Conservation (phyloP, 2,329 filamentous ascomycete species). For the Botrytis pseudocinerea region DNA sequence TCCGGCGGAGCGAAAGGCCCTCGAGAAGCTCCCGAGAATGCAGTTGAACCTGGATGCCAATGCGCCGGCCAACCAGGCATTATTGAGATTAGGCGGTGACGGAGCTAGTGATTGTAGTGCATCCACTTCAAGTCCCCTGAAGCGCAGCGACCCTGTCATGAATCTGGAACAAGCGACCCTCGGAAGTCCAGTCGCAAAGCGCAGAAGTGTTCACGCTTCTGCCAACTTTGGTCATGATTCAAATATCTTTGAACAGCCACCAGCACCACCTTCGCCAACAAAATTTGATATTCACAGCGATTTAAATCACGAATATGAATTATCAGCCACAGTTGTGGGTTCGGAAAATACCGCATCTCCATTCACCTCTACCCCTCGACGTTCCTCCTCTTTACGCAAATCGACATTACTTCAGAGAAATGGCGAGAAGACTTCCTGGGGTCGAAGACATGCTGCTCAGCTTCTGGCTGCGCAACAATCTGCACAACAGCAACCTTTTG, state of each 20-base stretch:
- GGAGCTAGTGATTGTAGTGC: slow-evolving; percentile 46
- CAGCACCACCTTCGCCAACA: slow-evolving; percentile 45
- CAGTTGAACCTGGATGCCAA: slow-evolving; percentile 50
- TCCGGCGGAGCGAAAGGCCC: slow-evolving; percentile 49
- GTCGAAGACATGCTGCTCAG: slow-evolving; percentile 58
- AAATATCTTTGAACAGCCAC: slow-evolving; percentile 71
- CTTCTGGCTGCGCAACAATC: slow-evolving; percentile 39
- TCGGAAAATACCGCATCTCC: slow-evolving; percentile 37
- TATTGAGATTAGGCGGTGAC: slow-evolving; percentile 53
- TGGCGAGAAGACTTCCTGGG: slow-evolving; percentile 65
- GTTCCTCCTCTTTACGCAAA: slow-evolving; percentile 76
- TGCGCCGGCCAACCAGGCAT: slow-evolving; percentile 52
- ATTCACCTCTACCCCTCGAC: slow-evolving; percentile 58
- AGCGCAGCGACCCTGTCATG: slow-evolving; percentile 89
- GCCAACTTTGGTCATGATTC: slow-evolving; percentile 62
- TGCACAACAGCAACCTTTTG: slow-evolving; percentile 30
- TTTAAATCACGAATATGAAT: slow-evolving; percentile 53
- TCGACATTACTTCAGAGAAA: slow-evolving; percentile 86
- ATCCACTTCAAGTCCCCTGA: slow-evolving; percentile 76
- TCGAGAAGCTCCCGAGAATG: slow-evolving; percentile 54
- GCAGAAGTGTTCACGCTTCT: slow-evolving; percentile 80
- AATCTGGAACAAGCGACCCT: slow-evolving; percentile 76
- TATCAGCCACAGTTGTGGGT: slow-evolving; percentile 44
- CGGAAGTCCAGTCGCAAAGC: slow-evolving; percentile 86
- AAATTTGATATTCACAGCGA: slow-evolving; percentile 57